Evolutionary conservation across 345 rosid genomes (phyloP).

Genomic region (Salix brachista): DNA sequence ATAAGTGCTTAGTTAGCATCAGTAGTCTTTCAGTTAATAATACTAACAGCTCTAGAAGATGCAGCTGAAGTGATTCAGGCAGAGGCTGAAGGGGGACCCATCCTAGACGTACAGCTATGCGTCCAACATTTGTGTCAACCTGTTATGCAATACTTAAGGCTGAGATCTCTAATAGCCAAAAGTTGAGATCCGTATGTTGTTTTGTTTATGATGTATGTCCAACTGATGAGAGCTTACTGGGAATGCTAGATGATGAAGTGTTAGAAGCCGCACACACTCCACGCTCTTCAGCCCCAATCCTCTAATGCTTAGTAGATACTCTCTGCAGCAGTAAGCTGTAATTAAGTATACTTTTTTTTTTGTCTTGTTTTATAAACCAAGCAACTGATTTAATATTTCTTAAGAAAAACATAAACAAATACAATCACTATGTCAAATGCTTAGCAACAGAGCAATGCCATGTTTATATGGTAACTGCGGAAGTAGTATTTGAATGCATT

Average conservation of each 20-base stretch:
- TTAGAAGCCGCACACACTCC: constrained; percentile 33
- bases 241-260: constrained; percentile 30
- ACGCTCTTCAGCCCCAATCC: constrained; percentile 31
- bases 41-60: constrained; percentile 31
- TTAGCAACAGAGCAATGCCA: neutral
- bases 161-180: constrained; percentile 14
- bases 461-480: neutral
- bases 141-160: constrained; percentile 17
- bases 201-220: constrained; percentile 4
- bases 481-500: neutral
- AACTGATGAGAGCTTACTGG: constrained; percentile 17
- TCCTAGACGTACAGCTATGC: constrained; percentile 31
- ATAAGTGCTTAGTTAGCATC: constrained; percentile 5
- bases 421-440: neutral
- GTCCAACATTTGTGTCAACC: constrained; percentile 37
- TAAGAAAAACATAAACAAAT: neutral
- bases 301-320: constrained; percentile 24
- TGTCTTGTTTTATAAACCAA: neutral
- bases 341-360: neutral
- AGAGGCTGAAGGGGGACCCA: constrained; percentile 37
- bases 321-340: constrained; percentile 10
- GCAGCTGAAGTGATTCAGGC: constrained; percentile 30
- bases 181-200: neutral
- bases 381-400: neutral
- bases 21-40: constrained; percentile 3